Base-by-base conservation (phyloP, 352 stramenopile species). In the Pythium grandisporangium region DNA sequence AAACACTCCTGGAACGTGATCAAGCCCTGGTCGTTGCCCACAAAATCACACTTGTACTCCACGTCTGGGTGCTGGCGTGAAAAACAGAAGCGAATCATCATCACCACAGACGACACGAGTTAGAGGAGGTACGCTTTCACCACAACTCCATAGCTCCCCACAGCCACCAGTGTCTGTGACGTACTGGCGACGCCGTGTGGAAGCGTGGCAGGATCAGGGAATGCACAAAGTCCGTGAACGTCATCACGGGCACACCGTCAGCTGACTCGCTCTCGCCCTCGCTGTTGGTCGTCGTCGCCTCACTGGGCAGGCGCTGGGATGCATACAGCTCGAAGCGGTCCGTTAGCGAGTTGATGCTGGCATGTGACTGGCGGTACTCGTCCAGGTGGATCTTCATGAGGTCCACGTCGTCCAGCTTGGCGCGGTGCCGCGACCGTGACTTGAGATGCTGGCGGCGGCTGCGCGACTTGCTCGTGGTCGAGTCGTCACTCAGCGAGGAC, bases 1-100 rank as follows among this genome's bases (percentile, higher is more conserved):
- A 83, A 84, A 57, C 70, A 90, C 55, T 90, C 77, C 47, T 90
- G 71, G 53, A 75, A 88, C 36, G 70, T 81, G 45, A 90, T 84
- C 27, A 90, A 62, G 7, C 71, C 76, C 33, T 84, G 66, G 14
- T 51, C 59, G 36, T 90, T 58, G 22, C 77, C 77, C 34, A 84
- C 61, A 60, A 88, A 88, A 27, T 87, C 71, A 42, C 74, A 86
- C 48, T 49, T 54, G 49, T 87, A 84, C 51, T 63, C 50, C n/a
- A 77, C 29, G 43, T 77, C 60, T 17, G 63, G 48, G 4, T 61
- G 59, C 77, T 90, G n/a, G n/a, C n/a, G n/a, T n/a, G 13, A 11
- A 51, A 3, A 26, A 48, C n/a, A 26, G 17, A 38, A 26, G n/a
- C n/a, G n/a, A n/a, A n/a, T n/a, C n/a, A n/a, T n/a, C n/a, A n/a